These are phyloP conservation scores for Exophiala calicioides DNA, from an alignment of 2,329 filamentous ascomycete genomes.

Conservation along the genomic window DNA sequence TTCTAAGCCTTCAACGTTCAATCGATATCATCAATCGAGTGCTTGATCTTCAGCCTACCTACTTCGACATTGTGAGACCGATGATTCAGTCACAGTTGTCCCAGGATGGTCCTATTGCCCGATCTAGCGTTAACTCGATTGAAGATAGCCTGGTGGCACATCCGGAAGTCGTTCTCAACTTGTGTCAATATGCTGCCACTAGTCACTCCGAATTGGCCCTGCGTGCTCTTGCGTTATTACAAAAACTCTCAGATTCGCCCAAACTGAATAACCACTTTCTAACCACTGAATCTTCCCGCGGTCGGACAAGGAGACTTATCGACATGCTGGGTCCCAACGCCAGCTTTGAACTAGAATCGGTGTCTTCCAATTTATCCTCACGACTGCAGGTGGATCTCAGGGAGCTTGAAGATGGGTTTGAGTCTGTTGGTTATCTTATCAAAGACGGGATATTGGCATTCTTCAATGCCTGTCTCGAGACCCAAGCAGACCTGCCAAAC, in stretches of 20 bases:
- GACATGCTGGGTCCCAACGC: constrained; percentile 82
- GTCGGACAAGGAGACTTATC: constrained; percentile 56
- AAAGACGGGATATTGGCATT: constrained; percentile 86
- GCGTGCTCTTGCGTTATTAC: constrained; percentile 76
- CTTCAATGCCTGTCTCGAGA: constrained; percentile 74
- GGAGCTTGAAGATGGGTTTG: constrained; percentile 70
- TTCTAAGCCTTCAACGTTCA: constrained; percentile 75
- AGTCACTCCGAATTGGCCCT: constrained; percentile 79
- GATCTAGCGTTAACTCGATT: constrained; percentile 57
- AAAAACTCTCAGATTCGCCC: constrained; percentile 80
- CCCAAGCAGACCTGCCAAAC: constrained; percentile 74
- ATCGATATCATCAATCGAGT: constrained; percentile 82
- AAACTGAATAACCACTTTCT: constrained; percentile 58
- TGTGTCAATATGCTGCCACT: constrained; percentile 84
- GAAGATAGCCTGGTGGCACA: constrained; percentile 88
- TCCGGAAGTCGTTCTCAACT: constrained; percentile 73
- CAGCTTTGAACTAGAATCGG: constrained; percentile 68
- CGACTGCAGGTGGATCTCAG: constrained; percentile 66
- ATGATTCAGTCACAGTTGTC: constrained; percentile 51
- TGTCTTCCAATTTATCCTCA: constrained; percentile 70
- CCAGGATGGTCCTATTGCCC: constrained; percentile 39
- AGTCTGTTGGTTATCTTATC: constrained; percentile 73
- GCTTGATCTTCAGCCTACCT: constrained; percentile 85
- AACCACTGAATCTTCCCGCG: constrained; percentile 13
- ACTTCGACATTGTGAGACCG: constrained; percentile 82